These are phyloP conservation scores for Xylaria sp. DNA, from an alignment of 2,329 filamentous ascomycete genomes.

Conservation along the genomic window DNA sequence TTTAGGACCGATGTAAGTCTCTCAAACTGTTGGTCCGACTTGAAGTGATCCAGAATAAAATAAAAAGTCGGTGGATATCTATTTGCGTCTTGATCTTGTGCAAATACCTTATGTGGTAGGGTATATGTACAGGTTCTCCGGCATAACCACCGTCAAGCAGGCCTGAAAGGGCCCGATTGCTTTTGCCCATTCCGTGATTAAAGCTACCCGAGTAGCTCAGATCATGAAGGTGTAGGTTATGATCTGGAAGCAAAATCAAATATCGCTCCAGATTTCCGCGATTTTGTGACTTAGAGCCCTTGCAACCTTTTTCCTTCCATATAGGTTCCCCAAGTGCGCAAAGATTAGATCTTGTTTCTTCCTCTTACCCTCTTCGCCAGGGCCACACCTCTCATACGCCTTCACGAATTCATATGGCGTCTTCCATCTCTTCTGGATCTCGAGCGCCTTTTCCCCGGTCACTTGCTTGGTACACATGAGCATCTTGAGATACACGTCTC, in stretches of 20 bases:
- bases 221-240: neutral
- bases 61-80: neutral
- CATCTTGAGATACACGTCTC: conserved; percentile 85
- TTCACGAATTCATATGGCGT: conserved; percentile 78
- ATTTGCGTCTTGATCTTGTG: conserved; percentile 2
- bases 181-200: neutral
- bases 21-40: neutral
- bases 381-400: conserved; percentile 70
- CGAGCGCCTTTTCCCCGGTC: conserved; percentile 80
- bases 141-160: too few relatives aligned
- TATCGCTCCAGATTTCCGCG: conserved; percentile 76
- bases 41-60: neutral
- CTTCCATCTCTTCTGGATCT: conserved; percentile 82
- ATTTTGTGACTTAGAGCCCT: conserved; percentile 75
- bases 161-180: neutral
- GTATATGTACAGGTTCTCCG: neutral
- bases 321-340: conserved; percentile 64
- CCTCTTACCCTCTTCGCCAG: conserved; percentile 62
- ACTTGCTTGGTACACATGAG: conserved; percentile 82
- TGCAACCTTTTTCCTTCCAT: conserved; percentile 75
- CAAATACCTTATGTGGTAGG: neutral
- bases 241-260: conserved; percentile 10
- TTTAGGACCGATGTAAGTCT: neutral
- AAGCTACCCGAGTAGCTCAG: neutral
- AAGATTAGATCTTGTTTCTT: conserved; percentile 71